Conservation (phyloP, 352 stramenopile species). For the Globisporangium paroecandrum region DNA sequence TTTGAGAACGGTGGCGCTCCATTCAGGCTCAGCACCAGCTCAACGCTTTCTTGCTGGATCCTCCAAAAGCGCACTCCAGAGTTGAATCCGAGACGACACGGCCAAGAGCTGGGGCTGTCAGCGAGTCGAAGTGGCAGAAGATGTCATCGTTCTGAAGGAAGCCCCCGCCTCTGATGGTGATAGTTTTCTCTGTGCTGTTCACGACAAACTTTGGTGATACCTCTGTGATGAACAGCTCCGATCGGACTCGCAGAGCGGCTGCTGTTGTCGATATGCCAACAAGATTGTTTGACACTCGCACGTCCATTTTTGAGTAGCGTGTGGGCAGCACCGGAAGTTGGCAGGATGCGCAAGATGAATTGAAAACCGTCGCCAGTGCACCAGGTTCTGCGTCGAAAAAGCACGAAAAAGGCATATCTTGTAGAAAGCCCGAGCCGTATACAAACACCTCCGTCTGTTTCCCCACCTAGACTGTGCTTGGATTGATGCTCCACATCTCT, state of each 20-base stretch:
- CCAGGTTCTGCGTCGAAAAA: background rate
- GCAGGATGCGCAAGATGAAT: background rate
- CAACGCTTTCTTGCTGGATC: background rate
- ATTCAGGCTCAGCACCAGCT: background rate
- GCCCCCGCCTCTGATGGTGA: background rate
- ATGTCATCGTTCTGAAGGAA: background rate
- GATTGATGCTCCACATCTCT: background rate
- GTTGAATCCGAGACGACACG: constrained; percentile 8
- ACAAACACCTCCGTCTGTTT: background rate
- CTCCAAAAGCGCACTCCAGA: constrained; percentile 1
- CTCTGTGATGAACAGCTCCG: background rate
- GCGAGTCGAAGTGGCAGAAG: constrained; percentile 1
- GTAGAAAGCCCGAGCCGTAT: background rate
- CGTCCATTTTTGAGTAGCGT: background rate
- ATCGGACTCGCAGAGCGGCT: background rate
- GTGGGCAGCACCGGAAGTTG: background rate
- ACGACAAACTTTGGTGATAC: constrained; percentile 5
- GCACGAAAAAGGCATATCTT: background rate
- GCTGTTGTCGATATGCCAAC: background rate
- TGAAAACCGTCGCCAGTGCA: background rate
- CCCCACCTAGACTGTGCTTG: background rate
- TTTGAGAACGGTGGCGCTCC: background rate
- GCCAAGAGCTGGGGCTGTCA: background rate
- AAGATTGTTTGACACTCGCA: background rate
- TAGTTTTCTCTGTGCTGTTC: background rate